Base-by-base conservation (phyloP, 2,329 filamentous ascomycete genomes). In the Sporothrix protearum region DNA sequence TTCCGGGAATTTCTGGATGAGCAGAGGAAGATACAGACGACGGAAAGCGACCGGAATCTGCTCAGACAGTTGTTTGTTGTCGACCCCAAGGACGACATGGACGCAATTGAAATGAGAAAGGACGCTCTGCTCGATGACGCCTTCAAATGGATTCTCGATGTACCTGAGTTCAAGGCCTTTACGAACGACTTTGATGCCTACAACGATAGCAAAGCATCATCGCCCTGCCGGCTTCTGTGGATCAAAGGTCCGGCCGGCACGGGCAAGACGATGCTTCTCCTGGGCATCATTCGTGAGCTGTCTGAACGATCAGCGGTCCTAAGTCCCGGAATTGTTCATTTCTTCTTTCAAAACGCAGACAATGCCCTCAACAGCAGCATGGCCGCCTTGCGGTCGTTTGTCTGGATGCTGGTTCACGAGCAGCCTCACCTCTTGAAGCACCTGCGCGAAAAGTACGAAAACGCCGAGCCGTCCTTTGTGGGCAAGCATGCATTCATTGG, bases 371-470 rank as follows among this genome's bases (percentile, higher is more conserved):
- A 75, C 70, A 74, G 61, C 66, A 73, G 71, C 10, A 74, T 73
- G 12, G 74, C 74, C 49, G 66, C 71, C 64, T 71, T 76, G 33
- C 57, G 74, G 39, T 73, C 75, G 55, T 57, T 75, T 68, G 72
- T 75, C 25, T 76, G 74, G 75, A 68, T 76, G 64, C 73, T 76
- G 9, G 70, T 75, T 73, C 42, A 73, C 39, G 73, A 76, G 71
- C 73, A 75, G 66, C 74, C 73, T 30, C 36, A 47, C 49, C 73
- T 76, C 25, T 72, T 75, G 9, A 73, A 69, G n/a, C 73, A 76
- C 57, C 47, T 75, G n/a, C 74, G 68, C 4, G 59, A 72, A 57
- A 76, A 75, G 42, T 72, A 75, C 39, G 73, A 74, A 69, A 73
- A 36, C 2, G 19, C 33, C 2, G 19, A 39, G 36, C 51, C 51